A percentile compares a stretch with the other conserved stretches of the same genome.
Conservation (phyloP, 306 rosid genomes). For the Lathyrus oleraceus region DNA sequence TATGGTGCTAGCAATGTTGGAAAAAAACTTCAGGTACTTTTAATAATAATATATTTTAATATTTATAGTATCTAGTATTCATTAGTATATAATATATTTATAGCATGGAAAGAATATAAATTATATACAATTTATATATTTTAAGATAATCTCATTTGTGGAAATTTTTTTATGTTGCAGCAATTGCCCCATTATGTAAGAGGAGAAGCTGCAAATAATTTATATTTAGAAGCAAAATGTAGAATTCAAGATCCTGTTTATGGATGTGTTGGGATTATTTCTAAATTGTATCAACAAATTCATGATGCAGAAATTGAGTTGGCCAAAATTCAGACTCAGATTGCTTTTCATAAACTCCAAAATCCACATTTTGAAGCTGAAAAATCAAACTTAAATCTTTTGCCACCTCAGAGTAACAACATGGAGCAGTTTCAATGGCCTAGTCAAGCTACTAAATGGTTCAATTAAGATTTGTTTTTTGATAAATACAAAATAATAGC, state of each 20-base stretch:
- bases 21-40: slow-evolving; percentile 66
- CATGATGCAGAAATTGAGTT: slow-evolving; percentile 46
- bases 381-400: slow-evolving; percentile 8
- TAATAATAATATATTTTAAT: background rate
- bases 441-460: slow-evolving; percentile 30
- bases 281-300: slow-evolving; percentile 53
- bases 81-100: background rate
- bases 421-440: slow-evolving; percentile 29
- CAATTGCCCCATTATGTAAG: slow-evolving; percentile 49
- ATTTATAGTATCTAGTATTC: too few species aligned
- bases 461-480: slow-evolving; percentile 2
- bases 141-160: background rate
- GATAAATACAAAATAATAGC: background rate
- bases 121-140: too few species aligned
- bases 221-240: slow-evolving; percentile 59
- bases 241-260: slow-evolving; percentile 68
- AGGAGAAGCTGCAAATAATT: slow-evolving; percentile 52
- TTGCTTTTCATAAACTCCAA: slow-evolving; percentile 41
- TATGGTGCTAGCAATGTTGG: slow-evolving; percentile 75
- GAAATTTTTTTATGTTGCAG: slow-evolving; percentile 29
- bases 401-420: slow-evolving; percentile 34
- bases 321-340: slow-evolving; percentile 51
- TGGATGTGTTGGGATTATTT: slow-evolving; percentile 63
- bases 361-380: slow-evolving; percentile 6
- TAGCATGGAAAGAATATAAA: background rate